A percentile compares a stretch with the other conserved stretches of the same genome.
Evolutionary conservation across 2,329 filamentous ascomycete species (phyloP).

Genomic region (Fusarium secorum): DNA sequence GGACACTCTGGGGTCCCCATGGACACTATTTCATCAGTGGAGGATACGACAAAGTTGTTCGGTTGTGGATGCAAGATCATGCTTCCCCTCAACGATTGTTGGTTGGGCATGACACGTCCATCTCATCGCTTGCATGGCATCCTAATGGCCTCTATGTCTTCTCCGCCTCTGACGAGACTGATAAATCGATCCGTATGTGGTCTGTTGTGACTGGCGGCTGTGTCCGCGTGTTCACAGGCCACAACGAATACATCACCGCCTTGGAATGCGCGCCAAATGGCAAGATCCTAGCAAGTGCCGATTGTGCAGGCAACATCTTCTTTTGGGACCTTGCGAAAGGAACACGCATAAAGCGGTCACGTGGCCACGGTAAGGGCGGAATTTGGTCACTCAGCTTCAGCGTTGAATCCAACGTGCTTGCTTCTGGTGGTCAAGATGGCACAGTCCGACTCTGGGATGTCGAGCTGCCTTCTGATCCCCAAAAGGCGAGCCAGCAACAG

Average conservation of each 20-base stretch:
- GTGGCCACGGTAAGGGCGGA: conserved; percentile 90
- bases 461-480: conserved; percentile 71
- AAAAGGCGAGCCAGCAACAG: conserved; percentile 62
- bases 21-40: conserved; percentile 94
- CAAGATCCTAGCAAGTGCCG: conserved; percentile 88
- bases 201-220: conserved; percentile 86
- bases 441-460: conserved; percentile 97
- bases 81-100: conserved; percentile 88
- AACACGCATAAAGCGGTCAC: conserved; percentile 86
- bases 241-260: conserved; percentile 85
- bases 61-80: conserved; percentile 92
- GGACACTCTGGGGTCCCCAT: conserved; percentile 87
- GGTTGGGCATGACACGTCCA: conserved; percentile 89
- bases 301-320: conserved; percentile 87
- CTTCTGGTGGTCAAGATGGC: conserved; percentile 89
- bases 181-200: conserved; percentile 98
- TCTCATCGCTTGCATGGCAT: conserved; percentile 93
- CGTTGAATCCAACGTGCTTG: conserved; percentile 88
- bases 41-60: conserved; percentile 87
- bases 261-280: conserved; percentile 88
- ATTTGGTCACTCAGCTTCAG: conserved; percentile 95
- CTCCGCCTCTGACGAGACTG: conserved; percentile 82
- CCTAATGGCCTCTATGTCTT: conserved; percentile 94
- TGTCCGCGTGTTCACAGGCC: conserved; percentile 90
- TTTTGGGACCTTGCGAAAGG: conserved; percentile 95